Evolutionary conservation across 768 basidiomycete species (phyloP).

Genomic region (Suillus brevipes): DNA sequence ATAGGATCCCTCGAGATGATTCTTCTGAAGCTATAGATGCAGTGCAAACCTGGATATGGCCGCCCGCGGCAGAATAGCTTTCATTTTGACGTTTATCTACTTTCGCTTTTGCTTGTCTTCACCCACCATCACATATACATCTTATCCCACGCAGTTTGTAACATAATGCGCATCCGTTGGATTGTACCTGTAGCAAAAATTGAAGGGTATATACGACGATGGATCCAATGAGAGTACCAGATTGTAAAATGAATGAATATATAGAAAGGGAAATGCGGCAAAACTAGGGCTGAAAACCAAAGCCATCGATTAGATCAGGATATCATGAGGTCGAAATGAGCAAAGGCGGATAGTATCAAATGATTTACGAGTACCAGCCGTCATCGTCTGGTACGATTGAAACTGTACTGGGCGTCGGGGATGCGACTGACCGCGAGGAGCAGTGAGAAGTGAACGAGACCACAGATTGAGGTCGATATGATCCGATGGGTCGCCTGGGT

Average conservation of each 20-base stretch:
- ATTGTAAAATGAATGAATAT: not conserved
- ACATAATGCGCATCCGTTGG: conserved; percentile 37
- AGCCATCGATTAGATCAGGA: conserved; percentile 4
- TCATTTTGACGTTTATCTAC: conserved; percentile 6
- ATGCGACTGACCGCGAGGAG: conserved; percentile 45
- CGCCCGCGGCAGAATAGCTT: conserved; percentile 19
- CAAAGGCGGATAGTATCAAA: conserved; percentile 13
- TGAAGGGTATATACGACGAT: conserved; percentile 31
- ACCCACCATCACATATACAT: conserved; percentile 11
- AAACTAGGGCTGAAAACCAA: conserved; percentile 1
- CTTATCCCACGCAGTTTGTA: conserved; percentile 24
- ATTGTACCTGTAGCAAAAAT: conserved; percentile 42
- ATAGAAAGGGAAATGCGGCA: conserved; percentile 1
- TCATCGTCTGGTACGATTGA: conserved; percentile 70
- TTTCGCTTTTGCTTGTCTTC: conserved; percentile 1
- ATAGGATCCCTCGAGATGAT: conserved; percentile 66
- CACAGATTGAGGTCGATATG: conserved; percentile 9
- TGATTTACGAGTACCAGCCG: conserved; percentile 70
- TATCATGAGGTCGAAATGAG: conserved; percentile 15
- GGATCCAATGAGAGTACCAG: conserved; percentile 11
- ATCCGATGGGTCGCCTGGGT: conserved; percentile 16
- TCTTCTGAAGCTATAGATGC: conserved; percentile 62
- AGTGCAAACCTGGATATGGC: conserved; percentile 82
- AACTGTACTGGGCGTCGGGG: conserved; percentile 77
- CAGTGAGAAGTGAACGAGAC: conserved; percentile 15